Evolutionary conservation across 2,329 filamentous ascomycete species (phyloP), one percentile per base, ranked within the genome.

Genomic region (Aspergillus fischeri): DNA sequence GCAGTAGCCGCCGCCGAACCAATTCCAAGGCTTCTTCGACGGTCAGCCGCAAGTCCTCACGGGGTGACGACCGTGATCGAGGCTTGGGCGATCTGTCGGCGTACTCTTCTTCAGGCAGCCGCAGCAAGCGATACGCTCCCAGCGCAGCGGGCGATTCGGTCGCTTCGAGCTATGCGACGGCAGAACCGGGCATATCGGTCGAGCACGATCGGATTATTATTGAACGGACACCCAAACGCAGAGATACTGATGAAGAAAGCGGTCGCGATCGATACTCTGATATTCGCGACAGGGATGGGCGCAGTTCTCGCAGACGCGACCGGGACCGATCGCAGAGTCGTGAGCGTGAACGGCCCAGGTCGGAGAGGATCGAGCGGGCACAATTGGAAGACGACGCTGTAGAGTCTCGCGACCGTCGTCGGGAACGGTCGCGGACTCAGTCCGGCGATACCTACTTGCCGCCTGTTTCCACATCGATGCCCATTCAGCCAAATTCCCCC

Each of bases 21-120:
- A 63, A 70, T 51, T 70, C 68, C 38, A 73, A 70, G 62, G 53
- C 59, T 47, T 67, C 65, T 41, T 73, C 70, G 21, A 67, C 69
- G 55, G 67, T 69, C 49, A 71, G 69, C 59, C 73, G 69, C 63
- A 77, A 73, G 65, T 71, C 74, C 55, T 67, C 75, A 70, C 73
- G 75, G 71, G 73, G 73, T 75, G 76, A 78, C 73, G 76, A 78
- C 71, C 75, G 76, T 73, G 75, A 74, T 56, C 72, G 73, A 54
- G 74, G 70, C 56, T 64, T 75, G 62, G 71, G 68, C 53, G 72
- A 74, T 60, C 58, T 72, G 61, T 63, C 66, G 21, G 55, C 63
- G 54, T 70, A 71, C 54, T 53, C 66, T 47, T 62, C 66, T 9
- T 64, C 67, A 14, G 53, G 60, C 47, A 63, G 61, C 49, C 64